phyloP scores from a whole-genome alignment of 768 basidiomycete genomes.

The Termitomyces sp. region DNA sequence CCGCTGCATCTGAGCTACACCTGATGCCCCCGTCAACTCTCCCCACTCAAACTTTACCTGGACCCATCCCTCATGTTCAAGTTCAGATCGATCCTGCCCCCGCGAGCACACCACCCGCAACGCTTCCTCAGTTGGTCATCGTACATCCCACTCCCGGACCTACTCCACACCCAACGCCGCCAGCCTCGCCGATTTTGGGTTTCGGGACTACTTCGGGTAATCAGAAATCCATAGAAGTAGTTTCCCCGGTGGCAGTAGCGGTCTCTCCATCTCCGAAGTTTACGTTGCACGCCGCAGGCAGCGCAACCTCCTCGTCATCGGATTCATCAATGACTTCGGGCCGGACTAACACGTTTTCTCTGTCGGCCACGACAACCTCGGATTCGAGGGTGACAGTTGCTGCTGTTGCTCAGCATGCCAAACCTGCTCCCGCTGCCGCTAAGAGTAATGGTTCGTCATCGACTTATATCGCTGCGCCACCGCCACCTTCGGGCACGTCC shows the following conservation, averaged over 20 bases:
- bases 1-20: conserved; percentile 11
- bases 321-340: conserved; percentile 1
- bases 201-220: neutral
- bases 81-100: conserved; percentile 5
- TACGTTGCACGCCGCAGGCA: conserved; percentile 2
- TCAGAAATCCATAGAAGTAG: neutral
- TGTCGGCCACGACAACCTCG: neutral
- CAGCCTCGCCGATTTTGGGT: conserved; percentile 49
- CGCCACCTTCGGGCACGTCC: neutral
- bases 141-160: conserved; percentile 77
- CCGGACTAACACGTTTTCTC: conserved; percentile 4
- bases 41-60: neutral
- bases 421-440: neutral
- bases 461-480: neutral
- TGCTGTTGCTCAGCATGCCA: neutral
- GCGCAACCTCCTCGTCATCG: conserved; percentile 8
- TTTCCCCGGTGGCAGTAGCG: neutral
- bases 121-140: conserved; percentile 57
- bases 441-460: neutral
- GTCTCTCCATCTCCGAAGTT: neutral
- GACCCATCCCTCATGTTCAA: neutral
- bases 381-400: neutral
- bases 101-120: conserved; percentile 6
- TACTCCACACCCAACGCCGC: conserved; percentile 76
- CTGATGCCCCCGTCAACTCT: conserved; percentile 1